Percentiles rank a stretch among this genome's conserved stretches.
These are phyloP conservation scores for Fusarium papillatum DNA, from an alignment of 2,329 filamentous ascomycete species.

Conservation along the genomic window DNA sequence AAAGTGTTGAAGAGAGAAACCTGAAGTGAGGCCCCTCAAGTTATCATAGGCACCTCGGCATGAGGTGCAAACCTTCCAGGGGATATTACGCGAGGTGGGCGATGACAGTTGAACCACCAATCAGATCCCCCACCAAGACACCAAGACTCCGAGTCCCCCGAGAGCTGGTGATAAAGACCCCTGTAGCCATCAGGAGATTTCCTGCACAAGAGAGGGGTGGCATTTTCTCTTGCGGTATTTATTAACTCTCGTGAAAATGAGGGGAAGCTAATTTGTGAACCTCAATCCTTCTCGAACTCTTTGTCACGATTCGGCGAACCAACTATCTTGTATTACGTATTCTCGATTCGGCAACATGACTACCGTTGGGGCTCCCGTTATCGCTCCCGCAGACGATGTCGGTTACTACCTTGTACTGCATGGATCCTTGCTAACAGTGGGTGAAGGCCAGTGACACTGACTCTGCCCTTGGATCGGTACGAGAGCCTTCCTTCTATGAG, in stretches of 20 bases:
- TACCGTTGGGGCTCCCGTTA: background rate
- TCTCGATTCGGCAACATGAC: background rate
- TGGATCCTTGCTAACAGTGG: background rate
- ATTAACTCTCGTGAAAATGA: background rate
- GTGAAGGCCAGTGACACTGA: background rate
- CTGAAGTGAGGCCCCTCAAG: too few relatives aligned
- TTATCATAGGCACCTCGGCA: background rate
- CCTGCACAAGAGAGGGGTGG: background rate
- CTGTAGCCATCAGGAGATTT: background rate
- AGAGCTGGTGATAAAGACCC: background rate
- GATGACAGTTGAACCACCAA: background rate
- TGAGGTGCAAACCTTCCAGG: background rate
- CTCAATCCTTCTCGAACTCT: background rate
- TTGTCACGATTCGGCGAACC: background rate
- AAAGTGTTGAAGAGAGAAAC: too few relatives aligned
- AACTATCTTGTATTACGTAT: background rate
- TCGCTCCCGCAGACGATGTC: constrained; percentile 1
- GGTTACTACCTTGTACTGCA: background rate
- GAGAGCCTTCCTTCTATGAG: background rate
- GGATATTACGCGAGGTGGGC: background rate
- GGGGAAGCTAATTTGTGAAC: background rate
- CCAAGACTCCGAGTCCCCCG: background rate
- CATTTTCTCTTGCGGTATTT: background rate
- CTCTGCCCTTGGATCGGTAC: background rate
- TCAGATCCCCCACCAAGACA: background rate